Evolutionary conservation across 192 early-diverging fungal genomes (phyloP).

Genomic region (Coemansia javaensis): DNA sequence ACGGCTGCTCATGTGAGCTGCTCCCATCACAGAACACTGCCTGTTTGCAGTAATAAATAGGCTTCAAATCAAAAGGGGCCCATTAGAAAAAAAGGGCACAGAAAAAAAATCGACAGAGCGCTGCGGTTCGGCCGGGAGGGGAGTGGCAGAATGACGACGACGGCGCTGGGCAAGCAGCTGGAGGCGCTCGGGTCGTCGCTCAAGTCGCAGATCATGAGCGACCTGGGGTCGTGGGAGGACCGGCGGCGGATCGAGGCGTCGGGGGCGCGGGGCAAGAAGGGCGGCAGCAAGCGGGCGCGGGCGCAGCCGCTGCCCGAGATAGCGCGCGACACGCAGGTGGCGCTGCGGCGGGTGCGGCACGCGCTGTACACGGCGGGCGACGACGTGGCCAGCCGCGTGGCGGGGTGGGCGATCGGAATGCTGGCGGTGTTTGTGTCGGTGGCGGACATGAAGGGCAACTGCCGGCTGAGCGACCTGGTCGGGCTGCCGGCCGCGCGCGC

Average conservation of each 20-base stretch:
- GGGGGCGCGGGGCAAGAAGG: slow-evolving; percentile 9
- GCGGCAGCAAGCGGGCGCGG: slow-evolving; percentile 12
- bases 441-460: slow-evolving; percentile 41
- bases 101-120: no score
- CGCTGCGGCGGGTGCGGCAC: slow-evolving; percentile 13
- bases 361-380: slow-evolving; percentile 3
- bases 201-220: slow-evolving; percentile 45
- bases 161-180: slow-evolving; percentile 9
- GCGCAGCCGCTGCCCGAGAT: slow-evolving; percentile 27
- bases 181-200: slow-evolving; percentile 31
- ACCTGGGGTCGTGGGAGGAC: slow-evolving; percentile 43
- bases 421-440: slow-evolving; percentile 36
- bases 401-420: slow-evolving; percentile 29
- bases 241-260: slow-evolving; percentile 20
- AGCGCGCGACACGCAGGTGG: slow-evolving; percentile 16
- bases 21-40: no score
- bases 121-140: no score
- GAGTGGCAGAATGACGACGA: no score
- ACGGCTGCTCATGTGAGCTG: no score
- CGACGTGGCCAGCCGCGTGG: slow-evolving; percentile 4
- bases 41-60: no score
- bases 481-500: slow-evolving; percentile 20
- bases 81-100: no score
- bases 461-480: slow-evolving; percentile 22
- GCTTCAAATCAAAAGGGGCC: not conserved